These are phyloP conservation scores for Penicillium tannophilum DNA, from an alignment of 495 filamentous ascomycete species.

Conservation along the genomic window DNA sequence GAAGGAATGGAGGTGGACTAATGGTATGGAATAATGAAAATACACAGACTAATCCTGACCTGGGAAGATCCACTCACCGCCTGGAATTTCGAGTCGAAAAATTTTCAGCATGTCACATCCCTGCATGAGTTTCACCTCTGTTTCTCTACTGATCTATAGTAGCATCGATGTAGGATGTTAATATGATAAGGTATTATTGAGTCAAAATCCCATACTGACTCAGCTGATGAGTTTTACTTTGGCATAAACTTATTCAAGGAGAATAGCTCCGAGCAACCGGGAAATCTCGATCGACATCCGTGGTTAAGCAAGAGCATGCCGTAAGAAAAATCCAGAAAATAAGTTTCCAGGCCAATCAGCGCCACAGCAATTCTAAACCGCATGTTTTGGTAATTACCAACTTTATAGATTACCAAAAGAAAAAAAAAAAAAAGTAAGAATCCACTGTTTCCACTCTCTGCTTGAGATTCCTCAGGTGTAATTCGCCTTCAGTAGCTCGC, in stretches of 20 bases:
- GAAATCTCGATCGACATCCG: conserved; percentile 7
- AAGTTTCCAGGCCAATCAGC: conserved; percentile 13
- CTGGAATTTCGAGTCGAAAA: conserved; percentile 13
- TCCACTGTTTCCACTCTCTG: conserved; percentile 17
- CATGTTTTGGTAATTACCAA: neutral
- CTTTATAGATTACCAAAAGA: neutral
- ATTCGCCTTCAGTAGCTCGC: conserved; percentile 25
- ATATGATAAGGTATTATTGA: no score
- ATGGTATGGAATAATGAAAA: conserved; percentile 4
- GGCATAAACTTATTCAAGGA: neutral
- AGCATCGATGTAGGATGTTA: neutral
- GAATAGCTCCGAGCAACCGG: neutral
- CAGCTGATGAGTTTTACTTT: neutral
- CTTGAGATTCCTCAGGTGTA: conserved; percentile 31
- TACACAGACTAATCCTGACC: neutral
- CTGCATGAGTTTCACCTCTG: neutral
- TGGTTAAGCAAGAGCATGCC: conserved; percentile 9
- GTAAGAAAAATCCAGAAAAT: conserved; percentile 12
- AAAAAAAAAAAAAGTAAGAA: conserved; percentile 11
- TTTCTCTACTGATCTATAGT: neutral
- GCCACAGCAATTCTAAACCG: conserved; percentile 2
- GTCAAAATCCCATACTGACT: neutral
- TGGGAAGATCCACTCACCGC: conserved; percentile 22
- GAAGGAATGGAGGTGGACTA: conserved; percentile 23
- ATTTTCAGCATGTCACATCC: conserved; percentile 8